Conservation (phyloP, 2,329 filamentous ascomycete genomes). For the Fusarium fracticaudum region DNA sequence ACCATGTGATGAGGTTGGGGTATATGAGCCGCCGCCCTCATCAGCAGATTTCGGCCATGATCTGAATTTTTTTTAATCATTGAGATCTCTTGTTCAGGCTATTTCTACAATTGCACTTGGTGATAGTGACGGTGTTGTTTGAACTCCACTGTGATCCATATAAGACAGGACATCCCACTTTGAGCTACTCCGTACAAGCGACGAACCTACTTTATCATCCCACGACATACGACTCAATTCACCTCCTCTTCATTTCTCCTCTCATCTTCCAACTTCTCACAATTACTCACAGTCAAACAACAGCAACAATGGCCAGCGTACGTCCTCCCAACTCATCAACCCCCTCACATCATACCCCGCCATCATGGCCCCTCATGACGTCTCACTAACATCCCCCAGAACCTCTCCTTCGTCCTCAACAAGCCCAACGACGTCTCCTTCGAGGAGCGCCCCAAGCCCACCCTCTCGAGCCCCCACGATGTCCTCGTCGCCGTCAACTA, state of each 20-base stretch:
- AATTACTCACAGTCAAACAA: background rate
- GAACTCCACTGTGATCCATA: conserved; percentile 35
- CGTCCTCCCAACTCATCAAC: background rate
- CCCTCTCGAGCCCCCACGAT: conserved; percentile 73
- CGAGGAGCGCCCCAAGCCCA: conserved; percentile 78
- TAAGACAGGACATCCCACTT: conserved; percentile 31
- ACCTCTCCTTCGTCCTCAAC: conserved; percentile 86
- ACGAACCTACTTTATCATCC: conserved; percentile 11
- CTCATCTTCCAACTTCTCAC: background rate
- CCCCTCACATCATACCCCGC: conserved; percentile 14
- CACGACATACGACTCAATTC: background rate
- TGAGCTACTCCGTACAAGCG: background rate
- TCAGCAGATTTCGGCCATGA: conserved; percentile 34
- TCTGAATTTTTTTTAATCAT: conserved; percentile 2
- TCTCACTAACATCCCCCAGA: conserved; percentile 57
- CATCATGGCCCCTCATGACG: conserved; percentile 32
- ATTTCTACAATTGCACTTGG: conserved; percentile 1
- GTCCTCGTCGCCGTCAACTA: conserved; percentile 85
- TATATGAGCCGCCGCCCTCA: conserved; percentile 37
- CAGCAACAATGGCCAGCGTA: conserved; percentile 41
- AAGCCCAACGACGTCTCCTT: conserved; percentile 77
- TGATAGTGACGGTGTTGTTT: background rate
- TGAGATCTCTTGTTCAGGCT: conserved; percentile 12
- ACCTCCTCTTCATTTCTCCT: background rate
- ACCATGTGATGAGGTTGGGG: conserved; percentile 27